These are phyloP conservation scores for Zygotorulaspora chibaensis DNA, from an alignment of 805 yeast species.

Conservation along the genomic window DNA sequence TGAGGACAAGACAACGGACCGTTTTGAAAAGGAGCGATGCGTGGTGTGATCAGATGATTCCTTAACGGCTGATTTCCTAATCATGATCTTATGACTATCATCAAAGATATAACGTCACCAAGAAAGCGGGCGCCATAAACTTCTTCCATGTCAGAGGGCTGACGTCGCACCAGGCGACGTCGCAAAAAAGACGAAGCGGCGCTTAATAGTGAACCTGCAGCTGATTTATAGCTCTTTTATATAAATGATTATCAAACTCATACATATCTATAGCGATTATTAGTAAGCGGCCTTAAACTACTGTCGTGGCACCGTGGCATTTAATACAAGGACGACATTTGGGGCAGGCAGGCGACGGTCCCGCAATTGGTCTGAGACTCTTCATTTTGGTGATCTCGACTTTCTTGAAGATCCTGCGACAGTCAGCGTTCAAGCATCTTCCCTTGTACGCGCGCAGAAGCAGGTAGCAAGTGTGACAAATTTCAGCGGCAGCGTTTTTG, in stretches of 20 bases:
- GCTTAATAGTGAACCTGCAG: too few relatives aligned
- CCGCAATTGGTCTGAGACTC: neutral
- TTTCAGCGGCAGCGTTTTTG: neutral
- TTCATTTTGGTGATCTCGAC: neutral
- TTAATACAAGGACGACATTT: neutral
- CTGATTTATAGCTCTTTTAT: too few relatives aligned
- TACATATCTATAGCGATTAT: too few relatives aligned
- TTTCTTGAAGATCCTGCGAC: neutral
- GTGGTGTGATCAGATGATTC: too few relatives aligned
- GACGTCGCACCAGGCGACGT: conserved; percentile 1
- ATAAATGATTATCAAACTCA: too few relatives aligned
- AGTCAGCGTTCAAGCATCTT: neutral
- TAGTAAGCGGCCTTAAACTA: neutral
- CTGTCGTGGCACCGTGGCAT: neutral
- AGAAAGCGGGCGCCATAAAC: too few relatives aligned
- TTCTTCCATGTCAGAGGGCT: too few relatives aligned
- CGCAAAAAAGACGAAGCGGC: neutral
- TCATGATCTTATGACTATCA: too few relatives aligned
- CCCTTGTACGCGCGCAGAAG: neutral
- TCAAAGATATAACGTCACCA: too few relatives aligned
- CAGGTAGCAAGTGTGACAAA: conserved; percentile 1
- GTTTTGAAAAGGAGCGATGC: too few relatives aligned
- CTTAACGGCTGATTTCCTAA: too few relatives aligned
- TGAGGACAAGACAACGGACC: neutral
- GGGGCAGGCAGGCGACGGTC: neutral